Evolutionary conservation across 306 rosid genomes (phyloP).

Genomic region (Trifolium dubium): DNA sequence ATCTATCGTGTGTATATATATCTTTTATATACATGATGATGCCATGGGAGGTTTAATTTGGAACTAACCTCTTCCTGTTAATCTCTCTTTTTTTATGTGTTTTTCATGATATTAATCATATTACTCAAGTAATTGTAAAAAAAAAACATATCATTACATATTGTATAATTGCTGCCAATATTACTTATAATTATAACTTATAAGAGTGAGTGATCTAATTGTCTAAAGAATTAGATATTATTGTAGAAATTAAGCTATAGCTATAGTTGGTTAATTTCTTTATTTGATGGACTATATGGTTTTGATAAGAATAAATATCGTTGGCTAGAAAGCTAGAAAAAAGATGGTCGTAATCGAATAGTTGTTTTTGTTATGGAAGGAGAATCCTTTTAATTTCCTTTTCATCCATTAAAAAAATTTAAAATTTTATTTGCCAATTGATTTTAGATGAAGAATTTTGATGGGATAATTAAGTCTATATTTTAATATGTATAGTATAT

Average conservation of each 20-base stretch:
- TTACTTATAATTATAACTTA: too few species aligned
- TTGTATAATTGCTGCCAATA: neutral
- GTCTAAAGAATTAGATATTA: neutral
- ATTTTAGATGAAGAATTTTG: too few species aligned
- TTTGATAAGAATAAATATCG: neutral
- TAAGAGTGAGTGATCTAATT: neutral
- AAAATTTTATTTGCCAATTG: too few species aligned
- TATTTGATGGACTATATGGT: neutral
- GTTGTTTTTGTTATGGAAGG: neutral
- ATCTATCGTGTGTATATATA: neutral
- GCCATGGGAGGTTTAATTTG: constrained; percentile 38
- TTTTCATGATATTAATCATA: neutral
- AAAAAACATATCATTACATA: too few species aligned
- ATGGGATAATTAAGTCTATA: too few species aligned
- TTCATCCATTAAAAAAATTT: neutral
- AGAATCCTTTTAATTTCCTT: neutral
- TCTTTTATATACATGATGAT: constrained; percentile 24
- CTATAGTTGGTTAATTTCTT: neutral
- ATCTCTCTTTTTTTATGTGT: neutral
- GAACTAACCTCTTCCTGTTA: constrained; percentile 12
- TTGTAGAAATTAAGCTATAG: neutral
- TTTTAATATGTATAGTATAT: too few species aligned
- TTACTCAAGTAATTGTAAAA: constrained; percentile 2
- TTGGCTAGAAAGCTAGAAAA: neutral
- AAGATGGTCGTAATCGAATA: neutral